Evolutionary conservation across 1,284 basidiomycete species (phyloP).

Genomic region (Cryptococcus sp.): DNA sequence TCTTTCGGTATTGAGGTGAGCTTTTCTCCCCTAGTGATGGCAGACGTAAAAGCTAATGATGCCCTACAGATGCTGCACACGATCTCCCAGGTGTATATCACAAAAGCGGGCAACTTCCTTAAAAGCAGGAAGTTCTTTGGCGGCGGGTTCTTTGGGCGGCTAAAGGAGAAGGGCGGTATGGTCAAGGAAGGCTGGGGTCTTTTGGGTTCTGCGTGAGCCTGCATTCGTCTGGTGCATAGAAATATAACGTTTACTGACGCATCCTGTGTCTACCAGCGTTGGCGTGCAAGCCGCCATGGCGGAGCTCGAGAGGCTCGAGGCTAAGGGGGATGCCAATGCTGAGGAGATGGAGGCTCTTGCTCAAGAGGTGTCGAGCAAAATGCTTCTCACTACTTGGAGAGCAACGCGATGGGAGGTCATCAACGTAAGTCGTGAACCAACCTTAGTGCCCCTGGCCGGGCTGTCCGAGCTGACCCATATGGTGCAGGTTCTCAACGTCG

Average conservation of each 20-base stretch:
- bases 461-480: background rate
- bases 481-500: conserved; percentile 54
- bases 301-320: conserved; percentile 88
- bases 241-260: conserved; percentile 3
- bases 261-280: conserved; percentile 52
- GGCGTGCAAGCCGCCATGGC: conserved; percentile 64
- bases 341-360: conserved; percentile 84
- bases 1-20: conserved; percentile 93
- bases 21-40: background rate
- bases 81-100: conserved; percentile 85
- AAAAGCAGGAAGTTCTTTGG: conserved; percentile 84
- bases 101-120: conserved; percentile 87
- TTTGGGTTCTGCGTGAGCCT: conserved; percentile 70
- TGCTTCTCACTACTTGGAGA: conserved; percentile 91
- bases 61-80: conserved; percentile 66
- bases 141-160: conserved; percentile 78
- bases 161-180: conserved; percentile 92
- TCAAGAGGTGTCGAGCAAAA: conserved; percentile 93
- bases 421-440: conserved; percentile 56
- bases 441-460: background rate
- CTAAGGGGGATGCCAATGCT: conserved; percentile 74
- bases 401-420: conserved; percentile 89
- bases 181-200: conserved; percentile 94
- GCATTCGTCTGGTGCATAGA: background rate
- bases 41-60: too few species aligned